phyloP scores from a whole-genome alignment of 495 filamentous ascomycete genomes.

The Penicillium paxilli region DNA sequence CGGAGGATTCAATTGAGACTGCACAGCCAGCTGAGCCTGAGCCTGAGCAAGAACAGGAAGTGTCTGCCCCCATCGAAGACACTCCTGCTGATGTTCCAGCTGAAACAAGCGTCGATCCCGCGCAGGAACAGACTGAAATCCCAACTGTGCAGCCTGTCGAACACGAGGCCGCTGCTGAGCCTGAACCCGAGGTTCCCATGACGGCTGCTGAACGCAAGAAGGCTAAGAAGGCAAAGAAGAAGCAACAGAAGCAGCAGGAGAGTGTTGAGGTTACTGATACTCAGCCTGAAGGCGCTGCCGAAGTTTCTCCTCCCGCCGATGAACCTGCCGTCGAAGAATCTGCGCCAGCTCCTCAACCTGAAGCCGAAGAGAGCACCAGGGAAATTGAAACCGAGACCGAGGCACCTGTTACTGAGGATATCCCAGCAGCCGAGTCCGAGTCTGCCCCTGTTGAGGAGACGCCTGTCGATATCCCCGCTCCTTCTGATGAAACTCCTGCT shows the following conservation, averaged over 20 bases:
- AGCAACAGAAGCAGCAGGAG: conserved; percentile 35
- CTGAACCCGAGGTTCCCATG: conserved; percentile 15
- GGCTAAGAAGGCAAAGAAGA: conserved; percentile 20
- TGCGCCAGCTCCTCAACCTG: background rate
- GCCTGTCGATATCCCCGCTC: background rate
- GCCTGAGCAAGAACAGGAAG: background rate
- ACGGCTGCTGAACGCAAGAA: conserved; percentile 9
- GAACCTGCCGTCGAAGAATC: background rate
- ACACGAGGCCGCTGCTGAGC: background rate
- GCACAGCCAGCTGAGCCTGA: conserved; percentile 2
- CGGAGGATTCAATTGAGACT: background rate
- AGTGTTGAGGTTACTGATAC: background rate
- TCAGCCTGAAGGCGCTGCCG: conserved; percentile 12
- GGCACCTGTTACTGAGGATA: background rate
- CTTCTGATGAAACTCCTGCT: background rate
- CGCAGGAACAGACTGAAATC: conserved; percentile 2
- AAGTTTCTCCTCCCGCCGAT: background rate
- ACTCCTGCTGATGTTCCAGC: background rate
- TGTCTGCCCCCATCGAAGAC: background rate
- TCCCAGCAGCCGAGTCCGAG: background rate
- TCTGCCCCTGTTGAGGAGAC: background rate
- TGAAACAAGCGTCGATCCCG: background rate
- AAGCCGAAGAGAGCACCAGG: background rate
- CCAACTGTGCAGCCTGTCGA: background rate
- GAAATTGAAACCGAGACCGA: background rate